phyloP scores from a whole-genome alignment of 805 yeast species.

The Kazachstania viticola region DNA sequence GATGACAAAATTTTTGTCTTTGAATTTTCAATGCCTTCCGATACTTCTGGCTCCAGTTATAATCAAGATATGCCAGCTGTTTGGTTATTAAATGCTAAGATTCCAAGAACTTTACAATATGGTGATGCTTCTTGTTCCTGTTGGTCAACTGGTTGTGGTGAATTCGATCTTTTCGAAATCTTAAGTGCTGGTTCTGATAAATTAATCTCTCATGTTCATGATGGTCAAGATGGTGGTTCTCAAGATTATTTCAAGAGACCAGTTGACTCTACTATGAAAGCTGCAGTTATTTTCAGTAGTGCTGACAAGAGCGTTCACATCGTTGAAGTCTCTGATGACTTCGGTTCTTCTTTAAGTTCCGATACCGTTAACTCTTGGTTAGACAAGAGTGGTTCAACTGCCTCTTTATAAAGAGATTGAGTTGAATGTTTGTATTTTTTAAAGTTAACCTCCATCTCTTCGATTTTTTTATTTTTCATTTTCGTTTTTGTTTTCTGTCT shows the following conservation, averaged over 20 bases:
- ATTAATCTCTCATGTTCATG: constrained; percentile 73
- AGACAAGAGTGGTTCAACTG: constrained; percentile 38
- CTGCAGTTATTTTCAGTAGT: constrained; percentile 73
- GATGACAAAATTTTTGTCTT: constrained; percentile 74
- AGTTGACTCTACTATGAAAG: constrained; percentile 61
- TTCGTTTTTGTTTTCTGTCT: neutral
- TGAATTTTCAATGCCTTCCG: constrained; percentile 89
- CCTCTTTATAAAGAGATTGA: constrained; percentile 20
- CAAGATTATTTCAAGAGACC: constrained; percentile 87
- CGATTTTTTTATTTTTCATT: neutral
- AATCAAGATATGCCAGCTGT: constrained; percentile 97
- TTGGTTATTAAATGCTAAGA: constrained; percentile 90
- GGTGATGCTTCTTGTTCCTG: constrained; percentile 82
- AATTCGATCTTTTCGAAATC: constrained; percentile 88
- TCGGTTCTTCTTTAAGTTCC: constrained; percentile 41
- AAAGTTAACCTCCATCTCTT: neutral
- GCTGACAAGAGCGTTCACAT: constrained; percentile 38
- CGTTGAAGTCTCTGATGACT: constrained; percentile 48
- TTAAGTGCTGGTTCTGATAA: constrained; percentile 64
- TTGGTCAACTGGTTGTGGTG: constrained; percentile 97
- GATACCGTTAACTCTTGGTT: constrained; percentile 54
- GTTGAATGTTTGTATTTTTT: neutral
- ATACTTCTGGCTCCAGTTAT: constrained; percentile 32
- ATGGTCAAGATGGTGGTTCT: constrained; percentile 76
- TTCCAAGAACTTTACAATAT: constrained; percentile 94